Base-by-base conservation (phyloP, 306 rosid species). In the Lotus japonicus region DNA sequence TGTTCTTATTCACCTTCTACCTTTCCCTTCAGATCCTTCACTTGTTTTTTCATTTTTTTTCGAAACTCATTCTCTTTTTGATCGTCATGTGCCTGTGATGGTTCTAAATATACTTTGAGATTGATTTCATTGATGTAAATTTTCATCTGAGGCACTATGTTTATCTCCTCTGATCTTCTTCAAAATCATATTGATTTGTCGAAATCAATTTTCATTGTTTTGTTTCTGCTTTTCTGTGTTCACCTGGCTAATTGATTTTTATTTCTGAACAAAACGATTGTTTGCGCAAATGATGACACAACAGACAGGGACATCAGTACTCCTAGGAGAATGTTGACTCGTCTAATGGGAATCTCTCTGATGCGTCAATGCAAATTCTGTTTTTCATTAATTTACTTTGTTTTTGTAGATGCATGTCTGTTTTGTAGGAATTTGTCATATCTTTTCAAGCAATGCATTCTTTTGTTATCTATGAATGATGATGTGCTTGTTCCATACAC, bases 41-140 rank as follows among this genome's bases (percentile, higher is more conserved):
- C 8, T 3, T 21, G 0, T 5, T 1, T 6, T 0, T 16, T 39
- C 12, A 1, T 42, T 3, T 0, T 1, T 16, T 13, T 7, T 13
- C 13, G 0, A 4, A 35, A 3, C 33, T 4, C 3, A 11, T 10
- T 12, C 5, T 1, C 14, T 1, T 35, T 42, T 26, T 4, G 5
- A 0, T 17, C 18, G 1, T 59, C 6, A 0, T 64, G 76, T 77
- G 86, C 90, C 92, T 38, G 12, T 84, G 94, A 87, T 85, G 94
- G 90, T 2, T 65, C 71, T 90, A 84, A 87, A 85, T 89, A 79
- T 87, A 87, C 94, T 85, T 58, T 53, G 95, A 87, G 91, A 85
- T 78, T 81, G 16, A 13, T 35, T 51, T 84, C 97, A 11, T 38
- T 85, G 92, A 90, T 31, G 77, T 61, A 5, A 66, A 50, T 9